phyloP scores from a whole-genome alignment of 78 protist genomes.

The Dictyostelium citrinum region DNA sequence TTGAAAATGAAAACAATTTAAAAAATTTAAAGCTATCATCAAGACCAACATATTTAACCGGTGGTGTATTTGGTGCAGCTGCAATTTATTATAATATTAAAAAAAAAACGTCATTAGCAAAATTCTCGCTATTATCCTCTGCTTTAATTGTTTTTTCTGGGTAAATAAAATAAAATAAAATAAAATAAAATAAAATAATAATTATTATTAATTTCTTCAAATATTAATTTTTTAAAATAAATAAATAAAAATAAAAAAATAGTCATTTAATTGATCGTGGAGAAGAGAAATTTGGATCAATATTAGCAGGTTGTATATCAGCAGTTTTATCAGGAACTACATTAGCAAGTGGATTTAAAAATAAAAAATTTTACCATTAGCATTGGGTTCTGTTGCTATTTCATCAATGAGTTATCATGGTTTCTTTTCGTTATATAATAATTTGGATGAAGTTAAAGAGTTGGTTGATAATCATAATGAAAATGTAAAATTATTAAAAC shows the following conservation, averaged over 20 bases:
- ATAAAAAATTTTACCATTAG: slow-evolving; percentile 26
- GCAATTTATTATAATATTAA: not conserved
- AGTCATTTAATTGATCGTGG: slow-evolving; percentile 13
- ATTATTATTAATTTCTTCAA: too few relatives aligned
- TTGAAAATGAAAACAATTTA: not conserved
- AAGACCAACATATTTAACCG: slow-evolving; percentile 18
- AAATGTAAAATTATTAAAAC: not conserved
- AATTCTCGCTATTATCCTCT: slow-evolving; percentile 19
- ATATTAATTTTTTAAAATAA: too few relatives aligned
- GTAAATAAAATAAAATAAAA: not conserved
- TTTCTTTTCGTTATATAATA: slow-evolving; percentile 48
- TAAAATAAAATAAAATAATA: too few relatives aligned
- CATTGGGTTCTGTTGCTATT: slow-evolving; percentile 14
- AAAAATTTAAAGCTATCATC: not conserved
- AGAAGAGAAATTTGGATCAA: not conserved
- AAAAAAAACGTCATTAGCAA: not conserved
- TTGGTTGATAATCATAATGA: slow-evolving; percentile 1
- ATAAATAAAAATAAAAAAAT: not conserved
- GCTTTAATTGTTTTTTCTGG: slow-evolving; percentile 9
- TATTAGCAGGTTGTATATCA: slow-evolving; percentile 20
- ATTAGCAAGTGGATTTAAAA: slow-evolving; percentile 4
- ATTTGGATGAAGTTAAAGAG: not conserved
- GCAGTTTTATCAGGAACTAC: slow-evolving; percentile 39
- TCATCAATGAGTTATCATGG: slow-evolving; percentile 58
- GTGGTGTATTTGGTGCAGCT: not conserved